Evolutionary conservation across 2,329 filamentous ascomycete genomes (phyloP).

Genomic region (Cladorrhinum sp.): DNA sequence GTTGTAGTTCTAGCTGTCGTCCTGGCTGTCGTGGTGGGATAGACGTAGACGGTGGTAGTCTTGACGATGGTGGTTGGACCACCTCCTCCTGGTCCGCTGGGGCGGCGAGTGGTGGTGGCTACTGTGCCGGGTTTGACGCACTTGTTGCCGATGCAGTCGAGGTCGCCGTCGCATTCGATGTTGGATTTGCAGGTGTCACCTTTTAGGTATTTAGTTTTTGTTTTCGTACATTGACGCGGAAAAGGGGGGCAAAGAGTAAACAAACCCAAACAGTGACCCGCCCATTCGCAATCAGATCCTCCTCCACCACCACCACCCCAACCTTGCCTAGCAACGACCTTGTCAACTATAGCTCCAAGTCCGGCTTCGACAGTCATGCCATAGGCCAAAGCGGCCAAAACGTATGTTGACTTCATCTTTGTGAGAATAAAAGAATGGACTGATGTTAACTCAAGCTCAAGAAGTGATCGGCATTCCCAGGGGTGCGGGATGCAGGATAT

Average conservation of each 20-base stretch:
- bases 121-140: slow-evolving; percentile 11
- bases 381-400: slow-evolving; percentile 9
- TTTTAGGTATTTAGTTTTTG: not conserved
- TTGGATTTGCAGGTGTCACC: slow-evolving; percentile 22
- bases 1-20: slow-evolving; percentile 3
- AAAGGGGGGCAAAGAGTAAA: not conserved
- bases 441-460: not conserved
- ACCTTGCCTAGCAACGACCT: slow-evolving; percentile 9
- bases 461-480: not conserved
- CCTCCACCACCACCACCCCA: not conserved
- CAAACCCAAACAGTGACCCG: slow-evolving; percentile 20
- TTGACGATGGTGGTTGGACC: slow-evolving; percentile 2
- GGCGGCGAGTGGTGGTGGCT: not conserved
- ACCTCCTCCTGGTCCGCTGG: not conserved
- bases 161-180: slow-evolving; percentile 22
- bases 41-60: slow-evolving; percentile 18
- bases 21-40: slow-evolving; percentile 1
- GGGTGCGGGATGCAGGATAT: not conserved
- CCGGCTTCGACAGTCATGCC: slow-evolving; percentile 1
- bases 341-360: not conserved
- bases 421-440: not conserved
- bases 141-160: slow-evolving; percentile 13
- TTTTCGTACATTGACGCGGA: not conserved
- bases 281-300: slow-evolving; percentile 13
- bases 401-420: slow-evolving; percentile 16